These are phyloP conservation scores for Lepidopterella palustris DNA, from an alignment of 495 filamentous ascomycete species.

Conservation along the genomic window DNA sequence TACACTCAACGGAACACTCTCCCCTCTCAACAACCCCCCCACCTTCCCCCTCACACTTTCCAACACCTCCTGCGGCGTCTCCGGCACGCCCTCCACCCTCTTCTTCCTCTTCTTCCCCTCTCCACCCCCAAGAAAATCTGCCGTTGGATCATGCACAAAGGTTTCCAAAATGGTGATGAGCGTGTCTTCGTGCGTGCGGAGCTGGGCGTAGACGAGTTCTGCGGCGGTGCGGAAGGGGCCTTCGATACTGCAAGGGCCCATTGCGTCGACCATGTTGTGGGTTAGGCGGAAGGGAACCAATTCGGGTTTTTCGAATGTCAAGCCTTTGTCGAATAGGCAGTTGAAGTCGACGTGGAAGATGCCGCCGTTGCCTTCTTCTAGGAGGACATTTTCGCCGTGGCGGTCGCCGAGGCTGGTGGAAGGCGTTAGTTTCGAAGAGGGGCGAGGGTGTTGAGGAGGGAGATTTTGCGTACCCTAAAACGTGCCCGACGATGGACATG, in stretches of 20 bases:
- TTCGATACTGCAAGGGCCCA: conserved; percentile 90
- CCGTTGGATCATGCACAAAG: conserved; percentile 92
- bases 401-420: conserved; percentile 65
- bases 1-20: conserved; percentile 85
- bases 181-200: conserved; percentile 87
- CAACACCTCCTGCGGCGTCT: conserved; percentile 83
- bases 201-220: conserved; percentile 76
- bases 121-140: conserved; percentile 80
- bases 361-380: conserved; percentile 90
- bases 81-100: conserved; percentile 56
- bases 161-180: conserved; percentile 95
- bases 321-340: conserved; percentile 97
- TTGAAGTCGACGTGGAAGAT: conserved; percentile 99
- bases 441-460: neutral
- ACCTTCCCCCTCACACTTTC: conserved; percentile 54
- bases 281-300: conserved; percentile 95
- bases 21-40: conserved; percentile 69
- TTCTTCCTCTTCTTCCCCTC: conserved; percentile 53
- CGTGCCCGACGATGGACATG: conserved; percentile 96
- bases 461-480: conserved; percentile 54
- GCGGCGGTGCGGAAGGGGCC: conserved; percentile 86
- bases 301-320: conserved; percentile 92
- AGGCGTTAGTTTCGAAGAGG: conserved; percentile 23
- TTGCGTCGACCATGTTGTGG: conserved; percentile 95
- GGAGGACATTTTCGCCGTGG: conserved; percentile 96